Evolutionary conservation across 192 early-diverging fungal species (phyloP), one percentile per base, ranked within the genome.

Genomic region (Backusella morwellensis): DNA sequence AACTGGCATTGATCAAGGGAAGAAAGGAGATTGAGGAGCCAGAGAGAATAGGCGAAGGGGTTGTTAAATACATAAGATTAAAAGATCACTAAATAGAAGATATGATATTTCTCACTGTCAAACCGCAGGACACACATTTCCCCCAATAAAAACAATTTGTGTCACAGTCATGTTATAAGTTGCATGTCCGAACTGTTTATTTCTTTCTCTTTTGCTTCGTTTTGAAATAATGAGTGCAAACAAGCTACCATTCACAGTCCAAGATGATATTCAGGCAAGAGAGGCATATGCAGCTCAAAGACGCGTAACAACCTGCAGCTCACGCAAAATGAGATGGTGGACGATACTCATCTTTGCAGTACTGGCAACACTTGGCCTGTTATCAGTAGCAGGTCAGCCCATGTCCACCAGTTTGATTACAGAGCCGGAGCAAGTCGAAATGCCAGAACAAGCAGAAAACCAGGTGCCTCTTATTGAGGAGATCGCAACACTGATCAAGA

Each of bases 1-100:
- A 97, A 80, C 85, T 97, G 63, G 82, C 81, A 26, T 77, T 97
- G 59, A 89, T 97, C 63, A 87, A 93, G 68, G 86, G 92, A 56
- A 88, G 84, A 75, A 73, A 80, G 8, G 88, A 87, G 19, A 91
- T 93, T 72, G 90, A 89, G 70, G 38, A 83, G 4, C 90, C 92
- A 17, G 72, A 75, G 9, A 75, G 54, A 23, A 29, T 72, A 1
- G 70, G 70, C 0, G 23, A 21, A 50, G 44, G 26, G 17, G 23
- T 50, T 34, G 12, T 50, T 17, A 72, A 50, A 63, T 63, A 29
- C 15, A 29, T 63, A 8, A 59, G 29, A 29, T 29, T 32, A 3
- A 32, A 32, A 32, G 32, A 32, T 32, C 32, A 32, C 32, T 32
- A 32, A 32, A 32, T 32, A 32, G 32, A n/a, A n/a, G n/a, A n/a